phyloP scores from a whole-genome alignment of 2,329 filamentous ascomycete genomes.

The Scopulariopsis brevicaulis region DNA sequence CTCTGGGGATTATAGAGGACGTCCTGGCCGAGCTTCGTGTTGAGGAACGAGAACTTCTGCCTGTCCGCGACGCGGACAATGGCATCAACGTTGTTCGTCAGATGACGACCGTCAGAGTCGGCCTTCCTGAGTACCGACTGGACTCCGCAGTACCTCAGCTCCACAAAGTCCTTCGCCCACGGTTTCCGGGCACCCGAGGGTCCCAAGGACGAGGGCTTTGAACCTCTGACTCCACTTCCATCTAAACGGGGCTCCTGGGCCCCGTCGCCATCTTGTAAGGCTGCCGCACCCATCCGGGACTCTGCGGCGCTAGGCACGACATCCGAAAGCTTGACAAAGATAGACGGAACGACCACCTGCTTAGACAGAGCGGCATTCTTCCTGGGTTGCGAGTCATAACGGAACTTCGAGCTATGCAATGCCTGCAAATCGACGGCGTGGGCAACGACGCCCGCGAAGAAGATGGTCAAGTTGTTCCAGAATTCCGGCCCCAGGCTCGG shows the following conservation, averaged over 20 bases:
- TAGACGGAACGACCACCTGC: conserved; percentile 33
- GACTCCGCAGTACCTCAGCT: conserved; percentile 42
- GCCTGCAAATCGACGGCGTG: conserved; percentile 37
- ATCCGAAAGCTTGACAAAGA: conserved; percentile 37
- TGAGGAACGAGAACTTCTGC: conserved; percentile 42
- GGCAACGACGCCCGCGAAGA: conserved; percentile 36
- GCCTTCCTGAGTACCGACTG: conserved; percentile 12
- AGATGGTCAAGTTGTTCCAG: conserved; percentile 39
- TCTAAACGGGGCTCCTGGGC: neutral
- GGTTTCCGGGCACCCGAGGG: conserved; percentile 11
- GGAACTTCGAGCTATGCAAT: conserved; percentile 30
- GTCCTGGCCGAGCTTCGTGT: conserved; percentile 44
- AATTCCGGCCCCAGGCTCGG: conserved; percentile 34
- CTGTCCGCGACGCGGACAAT: conserved; percentile 41
- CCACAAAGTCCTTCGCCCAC: conserved; percentile 50
- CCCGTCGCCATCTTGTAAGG: neutral
- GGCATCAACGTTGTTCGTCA: conserved; percentile 36
- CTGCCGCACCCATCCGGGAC: neutral
- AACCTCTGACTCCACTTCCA: neutral
- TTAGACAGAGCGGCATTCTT: conserved; percentile 26
- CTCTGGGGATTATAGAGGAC: conserved; percentile 47
- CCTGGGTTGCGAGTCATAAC: conserved; percentile 18
- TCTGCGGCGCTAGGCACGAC: conserved; percentile 18
- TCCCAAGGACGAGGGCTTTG: neutral
- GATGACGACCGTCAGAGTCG: conserved; percentile 6